Percentiles rank a stretch among this genome's conserved stretches.
Conservation (phyloP, 2,329 filamentous ascomycete species). For the Microcyclosporella mali region DNA sequence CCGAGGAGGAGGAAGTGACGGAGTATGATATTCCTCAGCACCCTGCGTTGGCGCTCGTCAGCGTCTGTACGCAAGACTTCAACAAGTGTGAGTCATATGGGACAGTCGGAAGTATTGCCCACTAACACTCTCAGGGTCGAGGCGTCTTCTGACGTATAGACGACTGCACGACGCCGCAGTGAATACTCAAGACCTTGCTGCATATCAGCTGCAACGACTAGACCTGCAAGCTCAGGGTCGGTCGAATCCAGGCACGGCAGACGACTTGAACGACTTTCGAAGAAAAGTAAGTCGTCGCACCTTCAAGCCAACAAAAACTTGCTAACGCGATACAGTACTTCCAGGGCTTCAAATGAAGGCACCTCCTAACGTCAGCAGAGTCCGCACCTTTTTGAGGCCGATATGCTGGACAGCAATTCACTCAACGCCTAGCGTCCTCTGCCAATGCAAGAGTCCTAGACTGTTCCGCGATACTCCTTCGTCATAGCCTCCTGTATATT, state of each 20-base stretch:
- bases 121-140: conserved; percentile 58
- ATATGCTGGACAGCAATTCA: too few species aligned
- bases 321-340: conserved; percentile 26
- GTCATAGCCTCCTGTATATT: too few species aligned
- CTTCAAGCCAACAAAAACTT: not conserved
- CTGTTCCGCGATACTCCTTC: too few species aligned
- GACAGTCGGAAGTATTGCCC: not conserved
- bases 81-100: conserved; percentile 64
- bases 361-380: too few species aligned
- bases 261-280: conserved; percentile 64
- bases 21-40: conserved; percentile 73
- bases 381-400: too few species aligned
- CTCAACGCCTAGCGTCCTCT: too few species aligned
- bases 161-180: conserved; percentile 57
- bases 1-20: conserved; percentile 45
- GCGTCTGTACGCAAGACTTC: conserved; percentile 77
- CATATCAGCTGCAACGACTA: conserved; percentile 21
- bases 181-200: conserved; percentile 27
- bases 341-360: conserved; percentile 28
- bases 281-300: conserved; percentile 37
- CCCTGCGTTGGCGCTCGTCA: conserved; percentile 65
- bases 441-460: too few species aligned
- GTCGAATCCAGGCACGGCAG: conserved; percentile 47
- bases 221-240: conserved; percentile 26
- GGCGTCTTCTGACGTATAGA: conserved; percentile 79